phyloP scores from a whole-genome alignment of 2,329 filamentous ascomycete genomes.

The Monascus ruber region DNA sequence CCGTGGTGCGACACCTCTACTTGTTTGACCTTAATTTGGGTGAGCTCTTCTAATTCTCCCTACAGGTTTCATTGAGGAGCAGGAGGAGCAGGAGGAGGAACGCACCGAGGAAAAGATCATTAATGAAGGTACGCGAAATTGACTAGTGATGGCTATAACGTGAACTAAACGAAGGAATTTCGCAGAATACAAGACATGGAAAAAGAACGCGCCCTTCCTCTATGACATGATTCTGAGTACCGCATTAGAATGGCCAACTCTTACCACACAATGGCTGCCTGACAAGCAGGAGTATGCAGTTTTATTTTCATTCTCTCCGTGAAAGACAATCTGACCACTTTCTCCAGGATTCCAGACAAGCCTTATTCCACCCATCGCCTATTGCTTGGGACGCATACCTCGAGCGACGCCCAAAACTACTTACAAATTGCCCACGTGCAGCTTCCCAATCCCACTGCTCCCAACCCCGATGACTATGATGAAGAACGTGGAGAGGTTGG shows the following conservation, averaged over 20 bases:
- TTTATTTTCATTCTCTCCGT: neutral
- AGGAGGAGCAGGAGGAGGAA: slow-evolving; percentile 54
- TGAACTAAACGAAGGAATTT: neutral
- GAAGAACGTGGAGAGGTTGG: slow-evolving; percentile 88
- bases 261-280: slow-evolving; percentile 96
- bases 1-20: slow-evolving; percentile 10
- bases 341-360: slow-evolving; percentile 59
- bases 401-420: slow-evolving; percentile 74
- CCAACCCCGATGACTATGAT: slow-evolving; percentile 76
- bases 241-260: slow-evolving; percentile 90
- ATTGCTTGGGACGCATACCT: slow-evolving; percentile 89
- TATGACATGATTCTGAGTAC: slow-evolving; percentile 97
- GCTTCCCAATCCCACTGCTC: slow-evolving; percentile 63
- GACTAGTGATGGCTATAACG: neutral
- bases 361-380: slow-evolving; percentile 80
- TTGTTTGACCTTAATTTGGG: slow-evolving; percentile 1
- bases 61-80: slow-evolving; percentile 24
- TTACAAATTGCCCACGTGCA: slow-evolving; percentile 91
- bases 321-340: slow-evolving; percentile 2
- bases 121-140: slow-evolving; percentile 59
- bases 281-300: slow-evolving; percentile 66
- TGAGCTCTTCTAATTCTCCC: slow-evolving; percentile 11
- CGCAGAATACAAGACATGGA: slow-evolving; percentile 98
- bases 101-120: slow-evolving; percentile 75
- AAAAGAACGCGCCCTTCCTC: slow-evolving; percentile 97